These are phyloP conservation scores for Lyophyllum decastes DNA, from an alignment of 768 basidiomycete genomes.

Conservation along the genomic window DNA sequence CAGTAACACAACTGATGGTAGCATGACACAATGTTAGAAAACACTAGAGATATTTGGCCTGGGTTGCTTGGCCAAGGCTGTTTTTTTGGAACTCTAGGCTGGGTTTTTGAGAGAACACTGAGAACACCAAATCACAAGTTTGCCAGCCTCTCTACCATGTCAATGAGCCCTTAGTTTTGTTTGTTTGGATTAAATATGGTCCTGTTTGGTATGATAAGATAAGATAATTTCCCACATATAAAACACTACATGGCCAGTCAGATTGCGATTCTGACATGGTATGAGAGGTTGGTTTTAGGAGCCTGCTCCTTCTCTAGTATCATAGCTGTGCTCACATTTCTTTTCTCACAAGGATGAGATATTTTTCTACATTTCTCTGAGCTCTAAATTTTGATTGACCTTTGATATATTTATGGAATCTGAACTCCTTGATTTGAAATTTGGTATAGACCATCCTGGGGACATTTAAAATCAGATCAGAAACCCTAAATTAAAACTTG, in stretches of 20 bases:
- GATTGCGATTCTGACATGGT: neutral
- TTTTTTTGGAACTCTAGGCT: neutral
- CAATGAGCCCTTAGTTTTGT: conserved; percentile 1
- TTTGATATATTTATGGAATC: no score
- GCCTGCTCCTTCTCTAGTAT: no score
- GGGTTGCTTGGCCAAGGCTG: neutral
- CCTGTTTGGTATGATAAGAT: conserved; percentile 1
- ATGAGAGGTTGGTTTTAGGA: neutral
- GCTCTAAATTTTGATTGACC: no score
- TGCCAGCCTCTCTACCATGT: conserved; percentile 6
- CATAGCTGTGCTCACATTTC: no score
- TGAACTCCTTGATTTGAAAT: no score
- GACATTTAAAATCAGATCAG: no score
- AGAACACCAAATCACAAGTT: neutral
- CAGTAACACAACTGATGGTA: neutral
- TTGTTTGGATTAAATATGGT: neutral
- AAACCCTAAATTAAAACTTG: no score
- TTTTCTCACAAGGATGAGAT: no score
- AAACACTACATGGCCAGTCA: neutral
- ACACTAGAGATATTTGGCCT: neutral
- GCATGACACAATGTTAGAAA: neutral
- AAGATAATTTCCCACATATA: neutral
- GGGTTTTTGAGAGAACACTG: neutral
- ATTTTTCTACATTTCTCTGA: no score
- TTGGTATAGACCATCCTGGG: no score